A percentile compares a stretch with the other conserved stretches of the same genome.
phyloP scores from a whole-genome alignment of 306 rosid species.

The Lathyrus tuberosus region DNA sequence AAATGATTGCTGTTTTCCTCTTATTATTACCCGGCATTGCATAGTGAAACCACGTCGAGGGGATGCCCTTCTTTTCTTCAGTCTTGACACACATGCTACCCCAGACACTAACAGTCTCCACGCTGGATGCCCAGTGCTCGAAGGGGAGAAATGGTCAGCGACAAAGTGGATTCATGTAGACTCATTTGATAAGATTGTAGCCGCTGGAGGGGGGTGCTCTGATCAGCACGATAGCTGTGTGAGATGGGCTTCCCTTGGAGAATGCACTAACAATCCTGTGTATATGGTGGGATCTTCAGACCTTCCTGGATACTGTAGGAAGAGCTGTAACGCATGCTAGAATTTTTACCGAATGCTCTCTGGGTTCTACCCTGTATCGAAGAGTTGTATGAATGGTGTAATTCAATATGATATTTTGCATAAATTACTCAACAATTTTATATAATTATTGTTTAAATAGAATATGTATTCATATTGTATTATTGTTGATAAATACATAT shows the following conservation, averaged over 20 bases:
- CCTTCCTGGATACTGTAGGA: conserved; percentile 89
- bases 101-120: conserved; percentile 91
- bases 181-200: conserved; percentile 70
- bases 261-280: conserved; percentile 80
- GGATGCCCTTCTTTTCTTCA: conserved; percentile 98
- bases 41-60: conserved; percentile 92
- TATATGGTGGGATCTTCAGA: conserved; percentile 89
- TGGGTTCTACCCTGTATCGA: conserved; percentile 10
- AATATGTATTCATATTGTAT: not conserved
- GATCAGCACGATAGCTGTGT: conserved; percentile 80
- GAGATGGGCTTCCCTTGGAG: conserved; percentile 97
- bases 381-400: not conserved
- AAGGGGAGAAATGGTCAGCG: conserved; percentile 99
- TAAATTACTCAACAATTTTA: not conserved
- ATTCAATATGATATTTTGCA: not conserved
- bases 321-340: conserved; percentile 87
- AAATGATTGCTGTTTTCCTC: conserved; percentile 6
- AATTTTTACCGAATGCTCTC: conserved; percentile 31
- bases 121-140: conserved; percentile 92
- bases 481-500: not conserved
- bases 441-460: not conserved
- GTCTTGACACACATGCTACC: conserved; percentile 72
- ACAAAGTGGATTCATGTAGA: conserved; percentile 97
- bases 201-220: conserved; percentile 59
- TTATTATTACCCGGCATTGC: conserved; percentile 32